These are phyloP conservation scores for Apiospora marii DNA, from an alignment of 2,329 filamentous ascomycete genomes.

Conservation along the genomic window DNA sequence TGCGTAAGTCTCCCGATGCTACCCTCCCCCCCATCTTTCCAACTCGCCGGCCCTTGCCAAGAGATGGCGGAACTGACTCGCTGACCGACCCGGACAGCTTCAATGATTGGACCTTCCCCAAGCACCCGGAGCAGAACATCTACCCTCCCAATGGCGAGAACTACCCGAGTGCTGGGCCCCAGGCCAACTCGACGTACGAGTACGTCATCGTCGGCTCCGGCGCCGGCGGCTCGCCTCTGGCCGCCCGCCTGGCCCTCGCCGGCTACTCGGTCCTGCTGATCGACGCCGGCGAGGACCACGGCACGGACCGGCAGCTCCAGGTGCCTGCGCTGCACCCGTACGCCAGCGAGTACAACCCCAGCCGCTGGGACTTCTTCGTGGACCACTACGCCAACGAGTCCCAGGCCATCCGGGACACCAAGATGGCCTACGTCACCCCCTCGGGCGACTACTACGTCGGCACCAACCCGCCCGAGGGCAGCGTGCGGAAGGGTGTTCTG, in stretches of 20 bases:
- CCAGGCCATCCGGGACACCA: conserved; percentile 62
- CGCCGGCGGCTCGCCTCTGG: conserved; percentile 66
- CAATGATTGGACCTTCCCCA: conserved; percentile 14
- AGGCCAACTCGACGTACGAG: conserved; percentile 54
- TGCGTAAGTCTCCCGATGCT: conserved; percentile 4
- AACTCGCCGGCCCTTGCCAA: background rate
- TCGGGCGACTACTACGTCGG: conserved; percentile 62
- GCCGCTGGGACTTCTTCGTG: conserved; percentile 68
- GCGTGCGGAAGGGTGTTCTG: conserved; percentile 59
- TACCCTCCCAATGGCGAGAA: conserved; percentile 20
- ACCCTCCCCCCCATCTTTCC: background rate
- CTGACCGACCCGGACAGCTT: background rate
- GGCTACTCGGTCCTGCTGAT: conserved; percentile 56
- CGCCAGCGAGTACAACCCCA: conserved; percentile 58
- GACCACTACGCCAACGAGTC: conserved; percentile 64
- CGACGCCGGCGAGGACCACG: conserved; percentile 56
- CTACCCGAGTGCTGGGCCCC: conserved; percentile 11
- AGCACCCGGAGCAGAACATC: conserved; percentile 19
- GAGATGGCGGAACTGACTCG: background rate
- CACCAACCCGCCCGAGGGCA: conserved; percentile 58
- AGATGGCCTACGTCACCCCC: conserved; percentile 63
- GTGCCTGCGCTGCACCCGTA: conserved; percentile 62
- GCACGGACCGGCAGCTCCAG: conserved; percentile 55
- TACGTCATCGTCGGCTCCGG: conserved; percentile 72
- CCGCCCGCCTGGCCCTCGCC: conserved; percentile 65